Evolutionary conservation across 768 basidiomycete genomes (phyloP).

Genomic region (Pulveroboletus ravenelii): DNA sequence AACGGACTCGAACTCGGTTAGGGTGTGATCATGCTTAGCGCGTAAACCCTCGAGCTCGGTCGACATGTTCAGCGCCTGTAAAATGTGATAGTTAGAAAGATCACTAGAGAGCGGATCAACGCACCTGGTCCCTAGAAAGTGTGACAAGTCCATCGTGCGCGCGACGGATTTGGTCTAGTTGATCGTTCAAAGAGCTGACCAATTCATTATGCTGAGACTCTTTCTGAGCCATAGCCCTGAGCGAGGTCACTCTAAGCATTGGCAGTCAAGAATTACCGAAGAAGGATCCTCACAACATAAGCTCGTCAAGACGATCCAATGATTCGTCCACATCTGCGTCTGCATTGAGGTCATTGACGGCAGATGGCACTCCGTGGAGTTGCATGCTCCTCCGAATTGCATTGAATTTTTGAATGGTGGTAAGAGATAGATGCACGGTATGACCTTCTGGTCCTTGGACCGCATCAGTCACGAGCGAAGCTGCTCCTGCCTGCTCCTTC

Average conservation of each 20-base stretch:
- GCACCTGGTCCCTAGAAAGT: constrained; percentile 81
- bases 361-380: constrained; percentile 37
- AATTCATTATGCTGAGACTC: constrained; percentile 84
- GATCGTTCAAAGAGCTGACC: constrained; percentile 64
- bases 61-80: constrained; percentile 80
- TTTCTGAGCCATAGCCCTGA: constrained; percentile 95
- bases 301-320: constrained; percentile 77
- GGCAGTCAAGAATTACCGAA: constrained; percentile 2
- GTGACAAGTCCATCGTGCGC: constrained; percentile 80
- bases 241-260: constrained; percentile 7
- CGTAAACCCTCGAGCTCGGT: constrained; percentile 76
- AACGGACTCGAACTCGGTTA: constrained; percentile 50
- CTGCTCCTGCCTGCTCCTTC: constrained; percentile 23
- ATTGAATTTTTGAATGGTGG: constrained; percentile 69
- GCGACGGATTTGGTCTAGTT: constrained; percentile 65
- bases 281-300: constrained; percentile 71
- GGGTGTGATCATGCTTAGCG: constrained; percentile 50
- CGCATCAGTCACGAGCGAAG: not conserved
- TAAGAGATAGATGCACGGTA: constrained; percentile 54
- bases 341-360: constrained; percentile 22
- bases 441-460: constrained; percentile 19
- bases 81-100: not conserved
- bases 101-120: constrained; percentile 2
- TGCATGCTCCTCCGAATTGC: constrained; percentile 67
- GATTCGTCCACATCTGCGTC: constrained; percentile 59